Base-by-base conservation (phyloP, 2,329 filamentous ascomycete species). In the Aspergillus terreus region DNA sequence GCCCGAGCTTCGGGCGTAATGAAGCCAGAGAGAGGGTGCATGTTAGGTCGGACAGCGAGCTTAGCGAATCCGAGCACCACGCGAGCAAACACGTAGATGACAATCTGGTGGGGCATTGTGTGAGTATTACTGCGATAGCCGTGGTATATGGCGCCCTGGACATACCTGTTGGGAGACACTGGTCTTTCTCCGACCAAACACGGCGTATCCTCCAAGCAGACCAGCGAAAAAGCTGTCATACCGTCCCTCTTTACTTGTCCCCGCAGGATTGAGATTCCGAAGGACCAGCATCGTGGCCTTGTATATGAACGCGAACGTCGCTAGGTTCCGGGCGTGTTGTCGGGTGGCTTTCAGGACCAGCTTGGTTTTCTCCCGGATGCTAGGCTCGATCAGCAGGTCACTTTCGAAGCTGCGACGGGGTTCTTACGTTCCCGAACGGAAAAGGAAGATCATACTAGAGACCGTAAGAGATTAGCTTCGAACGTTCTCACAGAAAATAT, bases 31-130 rank as follows among this genome's bases (percentile, higher is more conserved):
- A 75, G 60, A 1, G 69, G 65, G 54, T 73, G 66, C 64, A 70
- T 59, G 54, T 65, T 74, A 1, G 80, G 81, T 71, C 90, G 86
- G 57, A 97, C 84, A 51, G 88, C 83, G 52, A 97, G 76, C 65
- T 90, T 90, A 30, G 92, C 94, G 21, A 95, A 75, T 7, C 89
- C 90, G 32, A 99, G 82, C 54, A 87, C 81, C 14, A 96, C 94
- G 59, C 94, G 85, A 44, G 94, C 94, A 68, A 96, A 96, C 57
- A 99, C 88, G 77, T 99, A 99, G 63, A 97, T 89, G 71, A 96
- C 91, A 69, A 99, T 99, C 79, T 99, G 49, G 5, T 15, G 40
- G 5, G 4, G 40, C 6, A 5, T 5, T 3, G 10, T 12, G 7
- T 42, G 15, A 23, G 15, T 15, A 38, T 38, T 38, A n/a, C n/a